A percentile compares a stretch with the other conserved stretches of the same genome.
Evolutionary conservation across 768 basidiomycete species (phyloP).

Genomic region (Serendipita sp.): DNA sequence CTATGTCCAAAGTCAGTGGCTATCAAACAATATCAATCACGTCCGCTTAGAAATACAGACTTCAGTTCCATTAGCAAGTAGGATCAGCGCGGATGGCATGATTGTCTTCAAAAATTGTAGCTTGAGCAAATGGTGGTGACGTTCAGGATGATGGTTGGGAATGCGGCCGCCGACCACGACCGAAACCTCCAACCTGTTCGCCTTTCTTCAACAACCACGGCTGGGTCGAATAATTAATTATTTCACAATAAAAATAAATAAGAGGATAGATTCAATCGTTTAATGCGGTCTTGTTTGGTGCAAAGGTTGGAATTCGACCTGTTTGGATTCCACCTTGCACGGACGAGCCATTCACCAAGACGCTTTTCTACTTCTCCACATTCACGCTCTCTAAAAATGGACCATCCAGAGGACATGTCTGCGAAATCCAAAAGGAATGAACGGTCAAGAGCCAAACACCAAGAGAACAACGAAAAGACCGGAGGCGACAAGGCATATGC

Average conservation of each 20-base stretch:
- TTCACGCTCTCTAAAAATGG: background rate
- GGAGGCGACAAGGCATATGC: slow-evolving; percentile 26
- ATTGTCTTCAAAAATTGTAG: background rate
- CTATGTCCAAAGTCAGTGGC: slow-evolving; percentile 15
- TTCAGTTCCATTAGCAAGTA: slow-evolving; percentile 72
- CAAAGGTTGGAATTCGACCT: background rate
- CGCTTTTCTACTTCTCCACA: background rate
- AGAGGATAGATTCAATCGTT: no score
- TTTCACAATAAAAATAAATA: no score
- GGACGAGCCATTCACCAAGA: background rate
- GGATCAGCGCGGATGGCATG: slow-evolving; percentile 44
- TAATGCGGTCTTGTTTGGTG: no score
- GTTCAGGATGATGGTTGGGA: background rate
- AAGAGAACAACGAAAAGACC: background rate
- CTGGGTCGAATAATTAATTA: no score
- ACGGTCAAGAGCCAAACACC: background rate
- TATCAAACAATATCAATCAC: slow-evolving; percentile 31
- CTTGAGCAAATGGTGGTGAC: background rate
- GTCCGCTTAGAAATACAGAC: slow-evolving; percentile 46
- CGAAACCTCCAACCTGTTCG: background rate
- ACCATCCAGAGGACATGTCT: background rate
- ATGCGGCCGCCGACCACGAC: background rate
- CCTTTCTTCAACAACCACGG: no score
- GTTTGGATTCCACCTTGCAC: background rate
- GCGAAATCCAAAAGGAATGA: background rate